These are phyloP conservation scores for Leptographium flavum DNA, from an alignment of 2,329 filamentous ascomycete genomes.

Conservation along the genomic window DNA sequence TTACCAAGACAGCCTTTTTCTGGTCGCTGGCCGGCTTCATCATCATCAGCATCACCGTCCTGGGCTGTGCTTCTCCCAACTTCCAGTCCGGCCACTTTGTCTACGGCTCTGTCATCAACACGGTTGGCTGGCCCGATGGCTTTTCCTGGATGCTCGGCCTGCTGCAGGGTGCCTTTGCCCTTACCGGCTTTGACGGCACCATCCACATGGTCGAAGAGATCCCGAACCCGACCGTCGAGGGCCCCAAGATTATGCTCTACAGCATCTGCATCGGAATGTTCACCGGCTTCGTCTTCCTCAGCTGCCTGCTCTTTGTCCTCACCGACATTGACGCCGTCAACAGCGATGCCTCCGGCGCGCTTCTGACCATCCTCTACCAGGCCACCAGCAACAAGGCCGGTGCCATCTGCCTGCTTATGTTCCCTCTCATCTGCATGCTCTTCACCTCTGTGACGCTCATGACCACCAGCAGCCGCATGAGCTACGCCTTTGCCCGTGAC, in stretches of 20 bases:
- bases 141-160: slow-evolving; percentile 42
- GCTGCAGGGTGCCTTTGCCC: slow-evolving; percentile 34
- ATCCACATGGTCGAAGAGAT: slow-evolving; percentile 46
- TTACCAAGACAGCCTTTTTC: slow-evolving; percentile 56
- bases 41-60: slow-evolving; percentile 54
- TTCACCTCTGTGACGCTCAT: slow-evolving; percentile 51
- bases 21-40: slow-evolving; percentile 58
- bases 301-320: slow-evolving; percentile 49
- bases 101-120: slow-evolving; percentile 53
- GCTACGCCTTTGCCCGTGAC: slow-evolving; percentile 53
- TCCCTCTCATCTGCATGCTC: slow-evolving; percentile 47
- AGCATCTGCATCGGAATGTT: slow-evolving; percentile 49
- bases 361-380: slow-evolving; percentile 33
- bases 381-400: slow-evolving; percentile 48
- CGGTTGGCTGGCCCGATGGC: slow-evolving; percentile 55
- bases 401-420: slow-evolving; percentile 51
- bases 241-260: slow-evolving; percentile 52
- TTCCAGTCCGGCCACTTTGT: slow-evolving; percentile 52
- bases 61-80: slow-evolving; percentile 50
- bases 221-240: slow-evolving; percentile 40
- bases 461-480: slow-evolving; percentile 43
- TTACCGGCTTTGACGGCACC: slow-evolving; percentile 38
- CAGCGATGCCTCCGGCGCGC: slow-evolving; percentile 20
- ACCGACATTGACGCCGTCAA: slow-evolving; percentile 38
- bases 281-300: slow-evolving; percentile 34